Evolutionary conservation across 169 alveolate species (phyloP), one percentile per base, ranked within the genome.

Genomic region (Theileria parva): DNA sequence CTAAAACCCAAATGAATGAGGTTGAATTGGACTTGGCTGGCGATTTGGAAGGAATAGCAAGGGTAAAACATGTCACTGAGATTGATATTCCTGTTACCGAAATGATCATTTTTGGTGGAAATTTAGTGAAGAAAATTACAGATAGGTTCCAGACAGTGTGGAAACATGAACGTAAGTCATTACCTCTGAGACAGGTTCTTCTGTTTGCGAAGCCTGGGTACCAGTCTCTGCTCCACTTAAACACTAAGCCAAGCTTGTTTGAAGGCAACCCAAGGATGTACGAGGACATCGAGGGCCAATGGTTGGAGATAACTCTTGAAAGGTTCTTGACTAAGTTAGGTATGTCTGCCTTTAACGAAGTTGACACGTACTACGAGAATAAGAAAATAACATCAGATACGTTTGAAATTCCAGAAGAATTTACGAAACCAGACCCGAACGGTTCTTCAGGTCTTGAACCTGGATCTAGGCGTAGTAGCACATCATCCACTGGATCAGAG

Each of bases 1-100:
- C 9, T 34, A 5, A 61, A n/a, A n/a, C 4, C 4, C 4, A 6
- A 55, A 37, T 37, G 48, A 55, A 61, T 37, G 15, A 17, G 6
- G 69, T 61, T 27, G 69, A 61, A 9, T n/a, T 61, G 32, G 69
- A 61, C 32, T 34, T 61, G 50, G 32, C 30, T 12, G 69, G 69
- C 5, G 17, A 61, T 37, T 5, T 27, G 19, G 32, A 19, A 34
- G 69, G 23, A 3, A 61, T 61, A 23, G 32, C 39, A n/a, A 61
- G 23, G 39, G 69, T 61, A 9, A 61, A 8, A 3, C 23, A 61
- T 12, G 9, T 25, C 34, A 13, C 15, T n/a, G 27, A 19, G 48
- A 1, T n/a, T 27, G 69, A 27, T 12, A n/a, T 61, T 12, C 25
- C 25, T 1, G 23, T 37, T 5, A 61, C 39, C 11, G 32, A 27